Percentiles rank a stretch among this genome's conserved stretches.
These are phyloP conservation scores for Rhododendron vialii DNA, from an alignment of 148 eudicot genomes.

Conservation along the genomic window DNA sequence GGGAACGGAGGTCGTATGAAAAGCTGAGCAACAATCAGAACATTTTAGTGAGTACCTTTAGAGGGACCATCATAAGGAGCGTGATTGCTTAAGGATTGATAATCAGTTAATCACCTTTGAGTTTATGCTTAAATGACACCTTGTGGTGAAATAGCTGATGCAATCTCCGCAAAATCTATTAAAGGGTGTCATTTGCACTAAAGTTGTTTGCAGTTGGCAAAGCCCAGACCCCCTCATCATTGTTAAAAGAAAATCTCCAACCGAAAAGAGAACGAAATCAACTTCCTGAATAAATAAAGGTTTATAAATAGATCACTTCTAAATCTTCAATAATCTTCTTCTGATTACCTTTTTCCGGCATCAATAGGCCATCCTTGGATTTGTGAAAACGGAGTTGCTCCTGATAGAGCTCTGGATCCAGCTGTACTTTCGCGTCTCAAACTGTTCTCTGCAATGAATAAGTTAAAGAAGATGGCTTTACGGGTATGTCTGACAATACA, in stretches of 20 bases:
- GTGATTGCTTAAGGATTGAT: background rate
- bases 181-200: conserved; percentile 2
- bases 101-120: background rate
- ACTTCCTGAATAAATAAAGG: background rate
- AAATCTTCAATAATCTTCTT: background rate
- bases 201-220: background rate
- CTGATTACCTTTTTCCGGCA: background rate
- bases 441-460: conserved; percentile 96
- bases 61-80: background rate
- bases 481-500: conserved; percentile 52
- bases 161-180: background rate
- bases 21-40: background rate
- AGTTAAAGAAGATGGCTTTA: conserved; percentile 95
- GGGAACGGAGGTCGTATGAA: background rate
- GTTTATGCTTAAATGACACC: conserved; percentile 1
- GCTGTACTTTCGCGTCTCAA: conserved; percentile 97
- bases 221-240: background rate
- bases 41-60: background rate
- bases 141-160: background rate
- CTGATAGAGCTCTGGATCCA: conserved; percentile 87
- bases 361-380: conserved; percentile 95
- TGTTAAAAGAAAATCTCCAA: background rate
- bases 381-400: conserved; percentile 97
- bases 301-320: background rate
- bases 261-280: background rate